A percentile compares a stretch with the other conserved stretches of the same genome.
Evolutionary conservation across 2,329 filamentous ascomycete species (phyloP).

Genomic region (Chaetomium sp.): DNA sequence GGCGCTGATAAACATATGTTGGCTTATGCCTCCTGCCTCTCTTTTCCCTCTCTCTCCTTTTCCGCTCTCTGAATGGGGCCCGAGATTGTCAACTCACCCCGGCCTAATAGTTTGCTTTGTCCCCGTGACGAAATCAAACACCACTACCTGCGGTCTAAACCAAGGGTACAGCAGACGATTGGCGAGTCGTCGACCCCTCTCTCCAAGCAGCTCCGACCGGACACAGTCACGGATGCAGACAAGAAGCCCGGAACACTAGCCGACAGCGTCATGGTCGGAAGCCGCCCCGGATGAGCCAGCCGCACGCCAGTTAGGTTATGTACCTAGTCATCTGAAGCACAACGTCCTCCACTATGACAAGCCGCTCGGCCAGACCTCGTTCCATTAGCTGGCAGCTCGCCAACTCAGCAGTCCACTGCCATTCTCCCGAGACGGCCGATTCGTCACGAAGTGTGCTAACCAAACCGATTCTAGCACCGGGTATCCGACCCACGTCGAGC

Average conservation of each 20-base stretch:
- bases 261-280: not conserved
- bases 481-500: not conserved
- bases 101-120: not conserved
- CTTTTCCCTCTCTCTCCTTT: too few relatives aligned
- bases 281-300: not conserved
- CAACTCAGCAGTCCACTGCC: conserved; percentile 8
- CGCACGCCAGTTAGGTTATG: not conserved
- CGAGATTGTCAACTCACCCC: not conserved
- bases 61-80: too few relatives aligned
- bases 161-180: not conserved
- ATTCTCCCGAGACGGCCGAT: not conserved
- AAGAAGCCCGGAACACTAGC: not conserved
- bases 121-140: not conserved
- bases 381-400: conserved; percentile 13
- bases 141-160: not conserved
- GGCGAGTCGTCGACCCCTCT: not conserved
- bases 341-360: not conserved
- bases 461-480: not conserved
- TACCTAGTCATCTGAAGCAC: not conserved
- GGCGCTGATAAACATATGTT: too few relatives aligned
- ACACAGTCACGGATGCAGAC: not conserved
- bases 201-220: not conserved
- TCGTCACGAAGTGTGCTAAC: conserved; percentile 4
- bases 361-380: not conserved
- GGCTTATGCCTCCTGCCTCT: too few relatives aligned